A percentile compares a stretch with the other conserved stretches of the same genome.
phyloP scores from a whole-genome alignment of 257 asterid species.

The Nicotiana otophora region DNA sequence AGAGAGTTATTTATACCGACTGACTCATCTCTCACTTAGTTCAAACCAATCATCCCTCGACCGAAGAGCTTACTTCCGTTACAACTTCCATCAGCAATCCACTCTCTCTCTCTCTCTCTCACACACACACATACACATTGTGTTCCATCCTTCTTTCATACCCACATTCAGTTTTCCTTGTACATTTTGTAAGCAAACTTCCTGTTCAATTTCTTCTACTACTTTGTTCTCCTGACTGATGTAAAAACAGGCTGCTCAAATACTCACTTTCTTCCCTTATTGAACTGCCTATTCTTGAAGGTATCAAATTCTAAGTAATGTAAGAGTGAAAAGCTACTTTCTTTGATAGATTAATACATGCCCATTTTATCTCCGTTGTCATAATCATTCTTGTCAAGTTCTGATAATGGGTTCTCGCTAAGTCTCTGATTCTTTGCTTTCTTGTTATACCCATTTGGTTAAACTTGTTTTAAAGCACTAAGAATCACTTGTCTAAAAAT shows the following conservation, averaged over 20 bases:
- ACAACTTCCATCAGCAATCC: neutral
- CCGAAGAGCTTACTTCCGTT: neutral
- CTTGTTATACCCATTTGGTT: neutral
- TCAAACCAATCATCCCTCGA: conserved; percentile 1
- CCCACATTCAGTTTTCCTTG: neutral
- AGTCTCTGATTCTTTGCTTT: neutral
- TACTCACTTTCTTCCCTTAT: neutral
- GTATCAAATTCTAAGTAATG: neutral
- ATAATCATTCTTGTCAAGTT: neutral
- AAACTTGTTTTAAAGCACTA: neutral
- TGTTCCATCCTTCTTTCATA: neutral
- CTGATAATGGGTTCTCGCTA: conserved; percentile 11
- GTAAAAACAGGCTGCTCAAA: neutral
- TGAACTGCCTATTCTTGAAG: neutral
- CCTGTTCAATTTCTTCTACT: neutral
- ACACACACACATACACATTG: neutral
- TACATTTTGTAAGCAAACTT: neutral
- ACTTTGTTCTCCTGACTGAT: neutral
- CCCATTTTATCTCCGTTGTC: neutral
- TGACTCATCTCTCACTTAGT: neutral
- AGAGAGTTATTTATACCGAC: conserved; percentile 6
- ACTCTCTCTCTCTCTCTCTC: neutral
- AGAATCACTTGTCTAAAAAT: neutral
- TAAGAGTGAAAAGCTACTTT: conserved; percentile 2
- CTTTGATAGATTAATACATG: neutral